Evolutionary conservation across 192 early-diverging fungal genomes (phyloP).

Genomic region (Rhizophagus sp.): DNA sequence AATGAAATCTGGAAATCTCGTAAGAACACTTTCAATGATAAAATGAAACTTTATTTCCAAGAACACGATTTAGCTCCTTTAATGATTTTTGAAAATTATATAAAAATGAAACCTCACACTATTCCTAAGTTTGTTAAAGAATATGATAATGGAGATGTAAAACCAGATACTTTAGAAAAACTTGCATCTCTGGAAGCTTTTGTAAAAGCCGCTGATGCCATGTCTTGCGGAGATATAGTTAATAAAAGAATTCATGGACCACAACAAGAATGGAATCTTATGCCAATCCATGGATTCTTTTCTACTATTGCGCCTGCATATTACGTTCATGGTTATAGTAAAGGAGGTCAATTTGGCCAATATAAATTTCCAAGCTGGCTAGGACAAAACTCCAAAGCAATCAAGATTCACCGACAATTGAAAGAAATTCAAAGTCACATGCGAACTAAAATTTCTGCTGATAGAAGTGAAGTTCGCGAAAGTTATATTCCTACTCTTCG

Average conservation of each 20-base stretch:
- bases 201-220: conserved; percentile 82
- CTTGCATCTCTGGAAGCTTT: conserved; percentile 40
- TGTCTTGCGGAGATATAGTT: conserved; percentile 81
- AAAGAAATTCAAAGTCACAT: conserved; percentile 87
- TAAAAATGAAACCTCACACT: conserved; percentile 63
- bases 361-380: conserved; percentile 65
- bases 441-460: conserved; percentile 76
- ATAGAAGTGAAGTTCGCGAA: conserved; percentile 85
- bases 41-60: conserved; percentile 88
- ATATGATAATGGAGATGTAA: neutral
- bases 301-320: conserved; percentile 86
- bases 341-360: conserved; percentile 8
- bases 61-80: conserved; percentile 87
- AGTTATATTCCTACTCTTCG: conserved; percentile 81
- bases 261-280: conserved; percentile 84
- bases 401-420: conserved; percentile 69
- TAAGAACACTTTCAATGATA: conserved; percentile 62
- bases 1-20: conserved; percentile 41
- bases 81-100: conserved; percentile 95
- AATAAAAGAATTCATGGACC: conserved; percentile 70
- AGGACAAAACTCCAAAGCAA: conserved; percentile 84
- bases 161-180: neutral
- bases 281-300: conserved; percentile 84
- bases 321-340: conserved; percentile 67
- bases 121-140: conserved; percentile 26